These are phyloP conservation scores for Lonicera japonica DNA, from an alignment of 129 eudicot species.

Conservation along the genomic window DNA sequence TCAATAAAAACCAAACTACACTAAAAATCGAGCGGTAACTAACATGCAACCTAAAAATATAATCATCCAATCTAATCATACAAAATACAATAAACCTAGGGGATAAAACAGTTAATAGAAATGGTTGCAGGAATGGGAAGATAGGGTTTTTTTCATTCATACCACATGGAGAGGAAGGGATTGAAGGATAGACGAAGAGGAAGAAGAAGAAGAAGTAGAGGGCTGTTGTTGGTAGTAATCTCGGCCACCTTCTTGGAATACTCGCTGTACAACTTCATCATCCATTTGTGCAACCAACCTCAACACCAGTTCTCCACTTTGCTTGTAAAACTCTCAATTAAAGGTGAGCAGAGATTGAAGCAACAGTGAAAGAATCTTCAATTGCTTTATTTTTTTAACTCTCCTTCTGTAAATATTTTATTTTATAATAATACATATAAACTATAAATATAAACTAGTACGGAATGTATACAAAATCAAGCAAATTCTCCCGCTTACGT, in stretches of 20 bases:
- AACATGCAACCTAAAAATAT: too few species aligned
- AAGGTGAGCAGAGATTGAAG: background rate
- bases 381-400: conserved; percentile 10
- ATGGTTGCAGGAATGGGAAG: too few species aligned
- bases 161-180: conserved; percentile 98
- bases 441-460: too few species aligned
- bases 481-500: too few species aligned
- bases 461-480: too few species aligned
- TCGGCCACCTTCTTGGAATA: conserved; percentile 88
- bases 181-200: conserved; percentile 93
- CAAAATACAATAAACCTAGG: background rate
- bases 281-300: conserved; percentile 33
- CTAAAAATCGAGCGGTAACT: too few species aligned
- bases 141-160: conserved; percentile 1
- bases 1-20: too few species aligned
- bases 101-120: background rate
- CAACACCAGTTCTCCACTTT: background rate
- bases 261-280: conserved; percentile 82
- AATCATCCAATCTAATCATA: too few species aligned
- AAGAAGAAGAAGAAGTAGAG: conserved; percentile 76
- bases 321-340: too few species aligned
- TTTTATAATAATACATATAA: too few species aligned
- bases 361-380: background rate
- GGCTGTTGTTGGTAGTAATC: conserved; percentile 83
- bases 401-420: too few species aligned